Evolutionary conservation across 2,329 filamentous ascomycete species (phyloP).

Genomic region (Myriangium duriaei): DNA sequence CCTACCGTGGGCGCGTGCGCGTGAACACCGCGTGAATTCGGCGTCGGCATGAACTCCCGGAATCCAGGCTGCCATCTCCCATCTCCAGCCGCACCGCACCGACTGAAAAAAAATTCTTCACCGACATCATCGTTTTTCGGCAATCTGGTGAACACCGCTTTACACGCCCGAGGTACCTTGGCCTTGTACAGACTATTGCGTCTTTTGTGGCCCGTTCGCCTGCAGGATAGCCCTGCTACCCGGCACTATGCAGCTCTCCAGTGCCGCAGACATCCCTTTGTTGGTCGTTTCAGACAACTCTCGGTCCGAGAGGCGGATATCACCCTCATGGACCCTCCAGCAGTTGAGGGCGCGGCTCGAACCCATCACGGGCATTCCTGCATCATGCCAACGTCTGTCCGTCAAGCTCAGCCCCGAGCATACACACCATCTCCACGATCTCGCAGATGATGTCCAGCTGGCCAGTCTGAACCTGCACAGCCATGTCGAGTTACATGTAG

Average conservation of each 20-base stretch:
- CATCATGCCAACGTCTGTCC: constrained; percentile 60
- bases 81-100: no score
- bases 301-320: constrained; percentile 78
- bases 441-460: constrained; percentile 57
- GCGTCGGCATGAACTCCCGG: no score
- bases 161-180: no score
- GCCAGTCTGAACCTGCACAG: constrained; percentile 54
- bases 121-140: no score
- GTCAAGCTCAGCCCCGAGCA: constrained; percentile 55
- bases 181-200: no score
- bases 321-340: constrained; percentile 78
- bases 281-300: constrained; percentile 63
- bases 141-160: no score
- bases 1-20: no score
- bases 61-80: no score
- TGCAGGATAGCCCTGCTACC: no score
- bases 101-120: no score
- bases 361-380: constrained; percentile 82
- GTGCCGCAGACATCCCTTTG: constrained; percentile 53
- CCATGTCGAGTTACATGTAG: constrained; percentile 70
- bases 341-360: constrained; percentile 81
- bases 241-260: not conserved
- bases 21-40: no score
- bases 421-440: constrained; percentile 49
- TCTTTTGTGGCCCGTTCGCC: no score